These are phyloP conservation scores for Antrodiella citrinella DNA, from an alignment of 768 basidiomycete species.

Conservation along the genomic window DNA sequence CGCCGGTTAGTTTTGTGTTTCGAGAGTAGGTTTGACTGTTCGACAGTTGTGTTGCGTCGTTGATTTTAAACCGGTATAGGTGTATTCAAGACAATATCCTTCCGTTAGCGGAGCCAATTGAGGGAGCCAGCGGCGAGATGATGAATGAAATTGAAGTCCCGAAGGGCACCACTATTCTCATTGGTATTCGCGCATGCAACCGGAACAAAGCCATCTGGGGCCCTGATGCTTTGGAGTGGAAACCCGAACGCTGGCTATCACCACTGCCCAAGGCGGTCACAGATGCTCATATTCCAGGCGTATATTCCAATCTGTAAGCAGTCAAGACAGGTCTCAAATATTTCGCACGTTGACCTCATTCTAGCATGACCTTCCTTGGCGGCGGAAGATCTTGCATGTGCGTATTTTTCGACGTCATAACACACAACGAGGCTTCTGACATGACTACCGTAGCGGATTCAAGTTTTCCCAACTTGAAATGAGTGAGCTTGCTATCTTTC, in stretches of 20 bases:
- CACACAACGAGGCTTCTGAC: too few relatives aligned
- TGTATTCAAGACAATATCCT: conserved; percentile 46
- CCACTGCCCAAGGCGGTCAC: conserved; percentile 7
- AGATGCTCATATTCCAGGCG: conserved; percentile 6
- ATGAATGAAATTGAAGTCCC: conserved; percentile 33
- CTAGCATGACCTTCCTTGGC: conserved; percentile 12
- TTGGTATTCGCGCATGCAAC: conserved; percentile 39
- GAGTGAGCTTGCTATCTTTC: conserved; percentile 3
- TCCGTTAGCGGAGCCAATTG: conserved; percentile 40
- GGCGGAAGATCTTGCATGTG: conserved; percentile 11
- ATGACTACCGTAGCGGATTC: conserved; percentile 5
- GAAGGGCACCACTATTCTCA: conserved; percentile 35
- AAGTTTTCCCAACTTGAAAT: conserved; percentile 8
- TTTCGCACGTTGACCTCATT: too few relatives aligned
- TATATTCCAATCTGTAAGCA: conserved; percentile 10
- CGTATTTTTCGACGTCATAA: too few relatives aligned
- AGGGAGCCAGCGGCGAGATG: conserved; percentile 28
- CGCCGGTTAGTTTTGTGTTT: conserved; percentile 1
- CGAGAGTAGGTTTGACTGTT: conserved; percentile 5
- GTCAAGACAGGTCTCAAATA: too few relatives aligned
- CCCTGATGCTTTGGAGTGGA: conserved; percentile 42
- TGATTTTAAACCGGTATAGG: conserved; percentile 9
- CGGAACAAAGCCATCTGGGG: conserved; percentile 49
- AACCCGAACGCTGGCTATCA: conserved; percentile 53
- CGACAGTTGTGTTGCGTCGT: neutral